Conservation (phyloP, 169 alveolate genomes). For the Plasmodium knowlesi region DNA sequence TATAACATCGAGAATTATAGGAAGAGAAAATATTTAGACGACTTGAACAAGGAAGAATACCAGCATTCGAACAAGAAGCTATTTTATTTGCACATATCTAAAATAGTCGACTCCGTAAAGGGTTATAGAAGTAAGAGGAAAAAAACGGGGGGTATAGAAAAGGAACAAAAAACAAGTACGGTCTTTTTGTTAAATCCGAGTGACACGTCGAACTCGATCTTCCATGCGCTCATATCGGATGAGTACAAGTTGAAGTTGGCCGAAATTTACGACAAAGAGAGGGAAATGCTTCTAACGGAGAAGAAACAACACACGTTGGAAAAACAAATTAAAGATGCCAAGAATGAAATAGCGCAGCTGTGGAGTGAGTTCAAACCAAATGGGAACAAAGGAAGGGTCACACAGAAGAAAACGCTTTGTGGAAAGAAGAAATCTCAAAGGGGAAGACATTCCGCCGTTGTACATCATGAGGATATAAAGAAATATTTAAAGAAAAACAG, state of each 20-base stretch:
- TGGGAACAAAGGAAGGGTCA: not conserved
- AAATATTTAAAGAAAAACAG: slow-evolving; percentile 27
- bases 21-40: slow-evolving; percentile 24
- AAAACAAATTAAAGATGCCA: not conserved
- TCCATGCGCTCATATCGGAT: slow-evolving; percentile 27
- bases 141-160: not conserved
- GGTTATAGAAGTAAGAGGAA: not conserved
- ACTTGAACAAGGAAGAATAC: slow-evolving; percentile 32
- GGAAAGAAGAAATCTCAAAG: not conserved
- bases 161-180: slow-evolving; percentile 1
- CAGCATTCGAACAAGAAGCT: slow-evolving; percentile 22
- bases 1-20: slow-evolving; percentile 53
- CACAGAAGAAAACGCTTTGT: not conserved
- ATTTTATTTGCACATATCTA: slow-evolving; percentile 34
- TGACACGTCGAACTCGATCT: slow-evolving; percentile 45
- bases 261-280: slow-evolving; percentile 22
- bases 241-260: not conserved
- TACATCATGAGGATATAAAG: slow-evolving; percentile 2
- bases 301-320: not conserved
- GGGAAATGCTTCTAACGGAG: not conserved
- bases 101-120: slow-evolving; percentile 10
- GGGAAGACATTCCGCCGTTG: not conserved
- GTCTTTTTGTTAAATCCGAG: slow-evolving; percentile 13
- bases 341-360: not conserved
- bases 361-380: not conserved